phyloP scores from a whole-genome alignment of 495 filamentous ascomycete species.

The Aspergillus homomorphus region DNA sequence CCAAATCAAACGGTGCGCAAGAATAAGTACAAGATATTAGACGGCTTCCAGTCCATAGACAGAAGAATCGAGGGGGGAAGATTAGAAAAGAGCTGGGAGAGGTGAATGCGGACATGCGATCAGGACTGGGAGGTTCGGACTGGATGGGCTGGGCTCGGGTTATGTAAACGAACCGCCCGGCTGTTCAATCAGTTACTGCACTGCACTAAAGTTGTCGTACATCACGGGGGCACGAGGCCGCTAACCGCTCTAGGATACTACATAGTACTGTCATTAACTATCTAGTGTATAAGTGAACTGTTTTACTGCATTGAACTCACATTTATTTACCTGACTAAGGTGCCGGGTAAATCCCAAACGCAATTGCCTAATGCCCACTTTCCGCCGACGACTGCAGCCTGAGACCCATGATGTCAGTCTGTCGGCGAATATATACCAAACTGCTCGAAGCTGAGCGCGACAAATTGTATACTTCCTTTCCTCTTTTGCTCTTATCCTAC shows the following conservation, averaged over 20 bases:
- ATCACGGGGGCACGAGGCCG: conserved; percentile 2
- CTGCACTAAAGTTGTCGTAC: background rate
- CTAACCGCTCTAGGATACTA: background rate
- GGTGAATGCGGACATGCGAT: conserved; percentile 13
- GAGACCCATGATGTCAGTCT: too few species aligned
- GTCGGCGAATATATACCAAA: too few species aligned
- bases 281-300: too few species aligned
- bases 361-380: too few species aligned
- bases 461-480: too few species aligned
- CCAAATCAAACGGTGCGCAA: background rate
- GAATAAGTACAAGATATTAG: conserved; percentile 1
- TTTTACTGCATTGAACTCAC: too few species aligned
- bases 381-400: too few species aligned
- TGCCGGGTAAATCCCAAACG: too few species aligned
- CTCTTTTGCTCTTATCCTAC: too few species aligned
- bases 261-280: conserved; percentile 6
- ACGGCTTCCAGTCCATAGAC: conserved; percentile 19
- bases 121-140: background rate
- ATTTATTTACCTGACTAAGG: too few species aligned
- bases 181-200: background rate
- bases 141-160: background rate
- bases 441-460: too few species aligned
- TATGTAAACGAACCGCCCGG: background rate
- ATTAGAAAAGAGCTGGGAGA: conserved; percentile 3
- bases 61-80: conserved; percentile 1